Base-by-base conservation (phyloP, 371 early-diverging fungal species). In the Thermomucor indicae-seudaticae region DNA sequence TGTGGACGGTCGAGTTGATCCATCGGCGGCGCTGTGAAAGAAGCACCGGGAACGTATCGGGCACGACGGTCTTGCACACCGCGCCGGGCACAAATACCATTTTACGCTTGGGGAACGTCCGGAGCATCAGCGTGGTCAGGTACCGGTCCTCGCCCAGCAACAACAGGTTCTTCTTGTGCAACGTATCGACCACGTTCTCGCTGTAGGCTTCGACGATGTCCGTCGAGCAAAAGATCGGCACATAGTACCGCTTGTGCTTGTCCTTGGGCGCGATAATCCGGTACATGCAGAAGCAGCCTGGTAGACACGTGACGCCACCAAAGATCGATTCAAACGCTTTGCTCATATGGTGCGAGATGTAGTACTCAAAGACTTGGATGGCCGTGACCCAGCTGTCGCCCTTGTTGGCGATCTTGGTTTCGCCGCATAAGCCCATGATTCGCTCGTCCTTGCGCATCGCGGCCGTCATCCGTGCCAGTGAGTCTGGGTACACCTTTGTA, bases 271-370 rank as follows among this genome's bases (percentile, higher is more conserved):
- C 83, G 56, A 90, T 89, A 55, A 97, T 86, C 41, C 96, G 85
- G 64, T 95, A 97, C 90, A 93, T 91, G 60, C 95, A 94, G 77
- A 97, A 97, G 58, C 97, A 97, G 12, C 97, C 97, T 10, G 97
- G 97, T 29, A 97, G 70, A 65, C 97, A 97, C 7, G 96, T 97
- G 8, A 97, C 96, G 57, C 93, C 92, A 22, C 97, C 97, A 70
- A 97, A 97, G 49, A 96, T 84, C 20, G 89, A 87, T 69, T 97
- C 97, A 62, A 97, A 97, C 0, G 93, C 88, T 65, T 97, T 97
- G 53, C 84, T 79, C 75, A 93, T 80, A 63, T 95, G 95, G 65
- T 97, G 98, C 35, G 90, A 88, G 37, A 95, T 95, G 62, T 92
- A 96, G 71, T 97, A 97, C 74, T 97, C 98, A 79, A 95, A 96